Evolutionary conservation across 768 basidiomycete species (phyloP).

Genomic region (Rossbeevera mucosa): DNA sequence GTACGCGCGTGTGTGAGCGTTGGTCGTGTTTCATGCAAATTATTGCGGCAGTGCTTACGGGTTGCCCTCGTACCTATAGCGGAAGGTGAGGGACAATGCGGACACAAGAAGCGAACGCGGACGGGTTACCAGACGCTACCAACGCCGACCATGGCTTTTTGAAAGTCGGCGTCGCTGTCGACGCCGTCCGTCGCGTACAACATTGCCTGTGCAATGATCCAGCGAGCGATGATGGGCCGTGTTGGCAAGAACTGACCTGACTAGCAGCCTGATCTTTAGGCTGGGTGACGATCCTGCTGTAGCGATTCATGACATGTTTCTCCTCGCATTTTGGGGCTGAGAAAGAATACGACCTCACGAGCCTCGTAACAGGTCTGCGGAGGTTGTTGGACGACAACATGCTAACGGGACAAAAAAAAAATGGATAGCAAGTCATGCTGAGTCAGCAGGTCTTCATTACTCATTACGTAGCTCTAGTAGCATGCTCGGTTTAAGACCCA

Average conservation of each 20-base stretch:
- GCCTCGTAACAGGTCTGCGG: constrained; percentile 10
- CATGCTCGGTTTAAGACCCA: too few species aligned
- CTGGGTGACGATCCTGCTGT: constrained; percentile 80
- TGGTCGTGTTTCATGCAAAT: not conserved
- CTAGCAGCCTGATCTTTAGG: constrained; percentile 95
- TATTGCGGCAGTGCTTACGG: constrained; percentile 57
- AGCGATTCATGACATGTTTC: constrained; percentile 53
- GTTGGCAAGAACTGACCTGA: constrained; percentile 49
- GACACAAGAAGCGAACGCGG: constrained; percentile 1
- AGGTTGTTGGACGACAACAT: constrained; percentile 25
- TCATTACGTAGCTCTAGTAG: too few species aligned
- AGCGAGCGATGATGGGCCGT: not conserved
- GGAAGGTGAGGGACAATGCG: constrained; percentile 12
- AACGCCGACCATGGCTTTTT: constrained; percentile 96
- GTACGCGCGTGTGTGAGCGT: not conserved
- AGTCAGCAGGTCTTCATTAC: constrained; percentile 7
- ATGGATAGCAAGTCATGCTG: constrained; percentile 5
- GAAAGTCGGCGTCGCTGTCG: constrained; percentile 71
- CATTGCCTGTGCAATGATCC: constrained; percentile 68
- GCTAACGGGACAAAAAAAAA: not conserved
- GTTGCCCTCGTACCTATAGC: constrained; percentile 91
- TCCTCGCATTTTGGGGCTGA: constrained; percentile 37
- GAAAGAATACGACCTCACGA: constrained; percentile 36
- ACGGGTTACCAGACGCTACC: constrained; percentile 86
- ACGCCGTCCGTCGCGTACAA: constrained; percentile 97